phyloP scores from a whole-genome alignment of 2,329 filamentous ascomycete species.

The Corynespora cassiicola region DNA sequence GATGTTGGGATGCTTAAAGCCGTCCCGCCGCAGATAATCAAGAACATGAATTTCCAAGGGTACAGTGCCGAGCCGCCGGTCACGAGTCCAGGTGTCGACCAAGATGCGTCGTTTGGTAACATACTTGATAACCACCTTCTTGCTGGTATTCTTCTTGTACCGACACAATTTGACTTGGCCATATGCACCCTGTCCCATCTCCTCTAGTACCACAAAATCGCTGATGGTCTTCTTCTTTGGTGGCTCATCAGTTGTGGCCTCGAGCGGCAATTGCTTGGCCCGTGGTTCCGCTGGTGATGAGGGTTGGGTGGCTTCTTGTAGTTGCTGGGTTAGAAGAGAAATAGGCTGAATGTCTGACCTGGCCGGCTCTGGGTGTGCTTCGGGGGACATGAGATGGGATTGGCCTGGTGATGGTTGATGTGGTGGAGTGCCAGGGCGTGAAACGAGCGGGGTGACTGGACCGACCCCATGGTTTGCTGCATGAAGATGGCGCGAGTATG shows the following conservation, averaged over 20 bases:
- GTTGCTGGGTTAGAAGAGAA: slow-evolving; percentile 58
- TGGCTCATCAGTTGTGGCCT: slow-evolving; percentile 25
- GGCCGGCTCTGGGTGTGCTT: slow-evolving; percentile 40
- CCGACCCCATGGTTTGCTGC: slow-evolving; percentile 69
- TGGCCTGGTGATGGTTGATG: slow-evolving; percentile 82
- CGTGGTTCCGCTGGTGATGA: slow-evolving; percentile 50
- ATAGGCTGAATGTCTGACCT: slow-evolving; percentile 46
- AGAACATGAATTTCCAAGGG: slow-evolving; percentile 96
- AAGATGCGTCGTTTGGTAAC: slow-evolving; percentile 96
- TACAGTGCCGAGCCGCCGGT: slow-evolving; percentile 90
- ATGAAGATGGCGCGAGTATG: slow-evolving; percentile 92
- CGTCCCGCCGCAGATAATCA: slow-evolving; percentile 83
- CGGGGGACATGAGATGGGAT: slow-evolving; percentile 51
- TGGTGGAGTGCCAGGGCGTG: slow-evolving; percentile 72
- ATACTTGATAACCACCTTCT: slow-evolving; percentile 95
- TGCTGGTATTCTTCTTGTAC: slow-evolving; percentile 75
- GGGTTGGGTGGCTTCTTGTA: slow-evolving; percentile 57
- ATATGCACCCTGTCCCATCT: slow-evolving; percentile 98
- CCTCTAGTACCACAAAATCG: slow-evolving; percentile 91
- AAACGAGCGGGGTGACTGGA: slow-evolving; percentile 68
- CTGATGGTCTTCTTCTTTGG: slow-evolving; percentile 78
- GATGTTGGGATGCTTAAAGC: slow-evolving; percentile 68
- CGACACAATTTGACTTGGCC: slow-evolving; percentile 95
- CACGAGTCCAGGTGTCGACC: slow-evolving; percentile 97
- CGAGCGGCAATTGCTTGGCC: slow-evolving; percentile 13